Conservation (phyloP, 768 basidiomycete species). For the Pleurotus ostreatus region DNA sequence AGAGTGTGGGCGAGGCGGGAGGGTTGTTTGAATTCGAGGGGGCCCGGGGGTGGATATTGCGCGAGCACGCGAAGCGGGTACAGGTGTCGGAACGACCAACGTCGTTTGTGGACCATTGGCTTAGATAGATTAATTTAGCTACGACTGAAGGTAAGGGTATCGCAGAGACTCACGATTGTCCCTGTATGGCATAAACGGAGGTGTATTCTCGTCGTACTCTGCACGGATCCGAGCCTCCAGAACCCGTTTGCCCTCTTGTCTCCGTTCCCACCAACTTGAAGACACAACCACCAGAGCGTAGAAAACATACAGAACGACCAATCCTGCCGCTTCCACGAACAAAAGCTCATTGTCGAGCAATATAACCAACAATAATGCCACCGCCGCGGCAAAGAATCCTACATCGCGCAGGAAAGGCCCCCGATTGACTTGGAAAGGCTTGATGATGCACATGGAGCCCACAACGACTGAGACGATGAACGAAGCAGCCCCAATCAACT, state of each 20-base stretch:
- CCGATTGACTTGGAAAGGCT: constrained; percentile 82
- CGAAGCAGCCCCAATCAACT: constrained; percentile 90
- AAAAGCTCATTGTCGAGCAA: constrained; percentile 73
- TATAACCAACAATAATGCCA: constrained; percentile 70
- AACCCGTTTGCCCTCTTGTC: constrained; percentile 41
- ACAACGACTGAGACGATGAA: constrained; percentile 97
- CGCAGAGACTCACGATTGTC: constrained; percentile 53
- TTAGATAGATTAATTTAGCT: constrained; percentile 13
- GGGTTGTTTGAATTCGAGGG: constrained; percentile 29
- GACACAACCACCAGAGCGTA: constrained; percentile 79
- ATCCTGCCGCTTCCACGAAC: constrained; percentile 65
- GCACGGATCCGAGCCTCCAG: constrained; percentile 51
- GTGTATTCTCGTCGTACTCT: constrained; percentile 48
- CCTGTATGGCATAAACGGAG: constrained; percentile 44
- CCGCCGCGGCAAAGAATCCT: constrained; percentile 87
- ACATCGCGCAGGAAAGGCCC: constrained; percentile 89
- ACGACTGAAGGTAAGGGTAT: neutral
- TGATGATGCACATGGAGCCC: constrained; percentile 96
- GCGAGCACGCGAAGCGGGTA: constrained; percentile 33
- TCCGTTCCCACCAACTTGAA: constrained; percentile 72
- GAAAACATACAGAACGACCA: constrained; percentile 69
- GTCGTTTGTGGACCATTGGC: constrained; percentile 10
- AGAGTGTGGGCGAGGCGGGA: constrained; percentile 38
- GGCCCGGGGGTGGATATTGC: constrained; percentile 33
- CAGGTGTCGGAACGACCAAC: constrained; percentile 23